A percentile compares a stretch with the other conserved stretches of the same genome.
phyloP scores from a whole-genome alignment of 768 basidiomycete genomes.

The Pilatotrama ljubarskyi region DNA sequence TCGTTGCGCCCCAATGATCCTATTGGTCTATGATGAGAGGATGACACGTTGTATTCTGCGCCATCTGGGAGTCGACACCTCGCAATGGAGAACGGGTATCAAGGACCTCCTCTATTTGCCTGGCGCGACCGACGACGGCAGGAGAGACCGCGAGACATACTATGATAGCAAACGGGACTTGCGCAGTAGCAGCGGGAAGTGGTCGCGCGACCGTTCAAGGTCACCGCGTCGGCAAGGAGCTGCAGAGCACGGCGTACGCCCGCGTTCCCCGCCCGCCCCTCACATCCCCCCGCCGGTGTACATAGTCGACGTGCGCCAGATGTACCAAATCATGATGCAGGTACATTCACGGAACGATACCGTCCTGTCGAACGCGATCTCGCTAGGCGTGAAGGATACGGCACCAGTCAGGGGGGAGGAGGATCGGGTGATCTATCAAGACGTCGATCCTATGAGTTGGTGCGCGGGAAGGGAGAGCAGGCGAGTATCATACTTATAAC shows the following conservation, averaged over 20 bases:
- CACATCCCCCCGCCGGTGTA: constrained; percentile 12
- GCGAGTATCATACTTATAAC: too few relatives aligned
- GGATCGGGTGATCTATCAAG: constrained; percentile 5
- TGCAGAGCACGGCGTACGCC: neutral
- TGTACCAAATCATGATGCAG: constrained; percentile 22
- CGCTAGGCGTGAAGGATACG: constrained; percentile 15
- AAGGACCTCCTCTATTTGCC: constrained; percentile 31
- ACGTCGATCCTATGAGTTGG: constrained; percentile 14
- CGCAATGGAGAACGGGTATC: constrained; percentile 44
- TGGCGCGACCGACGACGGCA: neutral
- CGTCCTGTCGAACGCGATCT: constrained; percentile 8
- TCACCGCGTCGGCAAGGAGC: constrained; percentile 5
- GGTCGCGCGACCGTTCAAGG: constrained; percentile 2
- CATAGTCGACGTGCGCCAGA: constrained; percentile 24
- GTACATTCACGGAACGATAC: neutral
- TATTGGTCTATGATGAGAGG: constrained; percentile 48
- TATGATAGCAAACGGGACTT: neutral
- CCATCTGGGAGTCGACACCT: constrained; percentile 43
- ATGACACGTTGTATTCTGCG: constrained; percentile 41
- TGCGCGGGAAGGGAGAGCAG: constrained; percentile 32
- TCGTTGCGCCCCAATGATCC: constrained; percentile 36
- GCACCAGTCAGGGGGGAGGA: constrained; percentile 1
- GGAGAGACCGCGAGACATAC: neutral
- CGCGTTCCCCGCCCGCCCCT: constrained; percentile 7
- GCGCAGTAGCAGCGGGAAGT: neutral